A percentile compares a stretch with the other conserved stretches of the same genome.
Conservation (phyloP, 257 asterid species). For the Anisodus tanguticus region DNA sequence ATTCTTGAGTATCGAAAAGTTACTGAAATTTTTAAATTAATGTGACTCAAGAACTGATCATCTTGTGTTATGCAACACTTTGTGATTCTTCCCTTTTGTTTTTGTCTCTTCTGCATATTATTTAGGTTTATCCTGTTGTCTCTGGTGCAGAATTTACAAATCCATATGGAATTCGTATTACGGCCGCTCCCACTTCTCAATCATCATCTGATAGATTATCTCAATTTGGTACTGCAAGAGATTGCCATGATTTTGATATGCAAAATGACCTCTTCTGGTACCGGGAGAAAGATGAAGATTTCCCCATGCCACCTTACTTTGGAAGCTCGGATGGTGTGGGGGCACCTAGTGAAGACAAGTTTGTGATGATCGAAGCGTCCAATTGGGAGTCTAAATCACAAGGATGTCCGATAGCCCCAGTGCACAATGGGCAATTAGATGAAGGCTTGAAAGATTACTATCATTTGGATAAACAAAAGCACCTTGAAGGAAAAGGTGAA, state of each 20-base stretch:
- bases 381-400: conserved; percentile 34
- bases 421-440: conserved; percentile 26
- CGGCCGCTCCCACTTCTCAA: conserved; percentile 60
- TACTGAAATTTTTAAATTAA: background rate
- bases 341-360: conserved; percentile 81
- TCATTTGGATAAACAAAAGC: conserved; percentile 46
- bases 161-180: conserved; percentile 72
- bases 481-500: conserved; percentile 39
- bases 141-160: conserved; percentile 75
- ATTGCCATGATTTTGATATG: conserved; percentile 90
- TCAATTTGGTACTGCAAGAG: conserved; percentile 91
- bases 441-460: conserved; percentile 45
- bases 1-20: background rate
- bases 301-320: conserved; percentile 60
- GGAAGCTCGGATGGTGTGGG: conserved; percentile 42
- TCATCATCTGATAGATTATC: conserved; percentile 84
- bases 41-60: conserved; percentile 5
- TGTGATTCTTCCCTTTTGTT: background rate
- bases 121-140: conserved; percentile 16
- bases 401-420: conserved; percentile 38
- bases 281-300: conserved; percentile 85
- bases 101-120: background rate
- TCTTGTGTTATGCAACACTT: background rate
- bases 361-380: conserved; percentile 53
- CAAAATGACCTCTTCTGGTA: conserved; percentile 85